Conservation (phyloP, 2,329 filamentous ascomycete genomes). For the Aspergillus fischeri region DNA sequence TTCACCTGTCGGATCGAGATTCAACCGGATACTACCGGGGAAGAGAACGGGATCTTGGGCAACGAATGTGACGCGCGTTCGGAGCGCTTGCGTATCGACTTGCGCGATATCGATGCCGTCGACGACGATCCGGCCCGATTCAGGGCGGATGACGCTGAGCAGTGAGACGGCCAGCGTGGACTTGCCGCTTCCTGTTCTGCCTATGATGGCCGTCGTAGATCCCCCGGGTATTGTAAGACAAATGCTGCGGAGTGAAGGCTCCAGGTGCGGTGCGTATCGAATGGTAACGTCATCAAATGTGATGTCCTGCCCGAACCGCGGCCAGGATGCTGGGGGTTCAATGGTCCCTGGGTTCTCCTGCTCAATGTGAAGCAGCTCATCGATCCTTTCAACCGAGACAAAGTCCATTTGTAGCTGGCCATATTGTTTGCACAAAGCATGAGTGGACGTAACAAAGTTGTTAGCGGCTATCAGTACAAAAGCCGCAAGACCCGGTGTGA, state of each 20-base stretch:
- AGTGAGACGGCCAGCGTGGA: constrained; percentile 66
- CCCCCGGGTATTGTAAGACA: constrained; percentile 73
- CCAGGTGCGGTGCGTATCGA: constrained; percentile 72
- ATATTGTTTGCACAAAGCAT: constrained; percentile 72
- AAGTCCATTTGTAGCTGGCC: constrained; percentile 88
- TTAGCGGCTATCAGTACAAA: constrained; percentile 74
- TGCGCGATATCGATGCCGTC: constrained; percentile 58
- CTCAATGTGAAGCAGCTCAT: constrained; percentile 74
- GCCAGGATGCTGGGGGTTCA: constrained; percentile 72
- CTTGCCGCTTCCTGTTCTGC: constrained; percentile 76
- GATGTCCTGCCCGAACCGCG: constrained; percentile 66
- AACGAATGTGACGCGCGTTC: constrained; percentile 61
- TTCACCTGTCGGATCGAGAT: constrained; percentile 59
- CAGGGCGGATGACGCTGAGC: constrained; percentile 53
- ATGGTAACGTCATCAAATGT: constrained; percentile 73
- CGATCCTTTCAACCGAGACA: constrained; percentile 80
- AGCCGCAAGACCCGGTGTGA: constrained; percentile 73
- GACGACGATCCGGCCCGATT: constrained; percentile 54
- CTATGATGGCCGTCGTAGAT: constrained; percentile 73
- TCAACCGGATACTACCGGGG: constrained; percentile 57
- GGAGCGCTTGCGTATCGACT: constrained; percentile 57
- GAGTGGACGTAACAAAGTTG: constrained; percentile 62
- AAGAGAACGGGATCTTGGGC: constrained; percentile 66
- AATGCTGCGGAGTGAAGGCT: constrained; percentile 65
- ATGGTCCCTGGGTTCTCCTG: constrained; percentile 66